Conservation (phyloP, 2,329 filamentous ascomycete species). For the Aspergillus hortae region DNA sequence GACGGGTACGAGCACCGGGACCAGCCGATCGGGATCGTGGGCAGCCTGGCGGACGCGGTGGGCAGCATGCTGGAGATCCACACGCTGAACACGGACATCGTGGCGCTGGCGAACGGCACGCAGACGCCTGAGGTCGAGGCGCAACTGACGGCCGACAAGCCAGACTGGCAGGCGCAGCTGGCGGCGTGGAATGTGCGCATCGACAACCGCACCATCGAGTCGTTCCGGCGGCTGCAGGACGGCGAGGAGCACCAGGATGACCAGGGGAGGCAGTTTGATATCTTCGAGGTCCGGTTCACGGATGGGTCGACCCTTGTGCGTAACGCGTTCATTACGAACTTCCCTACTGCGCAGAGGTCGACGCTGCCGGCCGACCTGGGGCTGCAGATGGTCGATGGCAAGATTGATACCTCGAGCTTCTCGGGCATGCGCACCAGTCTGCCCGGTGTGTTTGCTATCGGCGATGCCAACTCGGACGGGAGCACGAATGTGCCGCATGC, state of each 20-base stretch:
- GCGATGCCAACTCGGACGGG: slow-evolving; percentile 59
- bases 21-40: slow-evolving; percentile 55
- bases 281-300: slow-evolving; percentile 54
- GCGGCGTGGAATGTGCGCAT: slow-evolving; percentile 49
- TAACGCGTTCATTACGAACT: slow-evolving; percentile 53
- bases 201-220: slow-evolving; percentile 54
- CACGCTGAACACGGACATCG: slow-evolving; percentile 54
- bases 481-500: slow-evolving; percentile 61
- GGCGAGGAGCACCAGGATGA: slow-evolving; percentile 26
- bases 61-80: slow-evolving; percentile 50
- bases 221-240: slow-evolving; percentile 46
- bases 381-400: slow-evolving; percentile 43
- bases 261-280: slow-evolving; percentile 45
- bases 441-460: slow-evolving; percentile 55
- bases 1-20: slow-evolving; percentile 61
- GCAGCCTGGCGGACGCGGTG: slow-evolving; percentile 43
- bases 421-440: slow-evolving; percentile 50
- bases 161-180: slow-evolving; percentile 51
- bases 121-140: slow-evolving; percentile 46
- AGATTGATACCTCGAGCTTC: slow-evolving; percentile 44
- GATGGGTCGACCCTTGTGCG: slow-evolving; percentile 46
- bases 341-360: slow-evolving; percentile 48
- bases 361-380: slow-evolving; percentile 47
- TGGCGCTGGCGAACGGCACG: slow-evolving; percentile 60
- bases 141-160: slow-evolving; percentile 37